Conservation (phyloP, 1,284 basidiomycete species). For the Moesziomyces globuligerus region DNA sequence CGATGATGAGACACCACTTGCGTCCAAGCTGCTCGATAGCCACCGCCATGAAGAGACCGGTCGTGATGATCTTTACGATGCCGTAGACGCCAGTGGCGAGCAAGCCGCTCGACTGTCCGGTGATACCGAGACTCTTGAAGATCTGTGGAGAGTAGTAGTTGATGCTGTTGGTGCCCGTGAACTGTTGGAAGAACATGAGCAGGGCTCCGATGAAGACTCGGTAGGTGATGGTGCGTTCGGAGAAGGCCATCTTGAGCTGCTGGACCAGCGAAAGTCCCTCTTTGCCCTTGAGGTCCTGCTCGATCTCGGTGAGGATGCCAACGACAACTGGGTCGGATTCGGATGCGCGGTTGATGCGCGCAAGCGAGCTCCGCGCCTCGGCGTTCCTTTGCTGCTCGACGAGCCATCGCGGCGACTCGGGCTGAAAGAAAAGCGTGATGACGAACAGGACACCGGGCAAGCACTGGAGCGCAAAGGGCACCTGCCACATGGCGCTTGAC, state of each 20-base stretch:
- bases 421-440: constrained; percentile 52
- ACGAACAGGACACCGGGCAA: constrained; percentile 60
- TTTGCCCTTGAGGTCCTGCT: constrained; percentile 58
- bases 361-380: constrained; percentile 26
- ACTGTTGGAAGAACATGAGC: constrained; percentile 59
- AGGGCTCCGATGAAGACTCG: constrained; percentile 55
- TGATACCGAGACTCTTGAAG: constrained; percentile 58
- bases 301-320: constrained; percentile 38
- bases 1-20: constrained; percentile 48
- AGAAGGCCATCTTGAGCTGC: constrained; percentile 69
- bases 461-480: constrained; percentile 60
- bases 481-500: constrained; percentile 55
- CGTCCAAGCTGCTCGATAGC: constrained; percentile 50
- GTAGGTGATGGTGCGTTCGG: constrained; percentile 67
- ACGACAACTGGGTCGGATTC: constrained; percentile 24
- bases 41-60: constrained; percentile 36
- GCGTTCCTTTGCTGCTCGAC: constrained; percentile 45
- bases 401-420: constrained; percentile 64
- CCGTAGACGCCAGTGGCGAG: constrained; percentile 51
- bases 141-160: constrained; percentile 57
- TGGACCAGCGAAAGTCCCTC: constrained; percentile 37
- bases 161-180: constrained; percentile 47
- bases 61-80: constrained; percentile 45
- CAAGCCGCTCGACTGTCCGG: constrained; percentile 44
- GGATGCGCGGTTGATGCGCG: constrained; percentile 21